Conservation (phyloP, 257 asterid genomes). For the Verbascum thapsus region DNA sequence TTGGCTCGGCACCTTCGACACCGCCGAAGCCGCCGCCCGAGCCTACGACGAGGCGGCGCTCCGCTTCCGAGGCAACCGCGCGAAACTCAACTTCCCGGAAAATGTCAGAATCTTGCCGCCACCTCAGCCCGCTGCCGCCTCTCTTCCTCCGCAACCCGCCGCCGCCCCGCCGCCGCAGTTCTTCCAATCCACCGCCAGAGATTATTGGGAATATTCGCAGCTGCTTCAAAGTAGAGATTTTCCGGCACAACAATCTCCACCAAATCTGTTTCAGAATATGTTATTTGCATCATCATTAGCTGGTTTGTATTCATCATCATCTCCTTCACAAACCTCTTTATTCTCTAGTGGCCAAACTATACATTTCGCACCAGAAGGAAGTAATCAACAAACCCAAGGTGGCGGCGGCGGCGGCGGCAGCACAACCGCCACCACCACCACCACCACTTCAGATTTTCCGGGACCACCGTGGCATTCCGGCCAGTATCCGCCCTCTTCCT, state of each 20-base stretch:
- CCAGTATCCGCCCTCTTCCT: conserved; percentile 58
- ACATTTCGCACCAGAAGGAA: conserved; percentile 44
- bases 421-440: too few relatives aligned
- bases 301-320: conserved; percentile 40
- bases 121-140: conserved; percentile 28
- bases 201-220: conserved; percentile 72
- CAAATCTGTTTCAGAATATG: conserved; percentile 52
- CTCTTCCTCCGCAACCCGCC: background rate
- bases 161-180: too few relatives aligned
- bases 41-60: conserved; percentile 95
- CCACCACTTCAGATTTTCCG: conserved; percentile 28
- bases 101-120: conserved; percentile 48
- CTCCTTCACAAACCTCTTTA: too few relatives aligned
- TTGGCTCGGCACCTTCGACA: conserved; percentile 93
- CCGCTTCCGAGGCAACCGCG: conserved; percentile 79
- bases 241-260: conserved; percentile 41
- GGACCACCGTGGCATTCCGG: conserved; percentile 60
- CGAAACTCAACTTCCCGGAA: conserved; percentile 91
- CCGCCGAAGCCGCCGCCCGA: conserved; percentile 90
- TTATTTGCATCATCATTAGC: conserved; percentile 50
- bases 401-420: conserved; percentile 31
- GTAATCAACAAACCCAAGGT: conserved; percentile 37
- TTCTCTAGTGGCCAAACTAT: conserved; percentile 53
- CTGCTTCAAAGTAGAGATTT: conserved; percentile 54
- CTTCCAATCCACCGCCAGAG: conserved; percentile 46